Percentiles rank a stretch among this genome's conserved stretches.
Conservation (phyloP, 768 basidiomycete species). For the Mycena pura region DNA sequence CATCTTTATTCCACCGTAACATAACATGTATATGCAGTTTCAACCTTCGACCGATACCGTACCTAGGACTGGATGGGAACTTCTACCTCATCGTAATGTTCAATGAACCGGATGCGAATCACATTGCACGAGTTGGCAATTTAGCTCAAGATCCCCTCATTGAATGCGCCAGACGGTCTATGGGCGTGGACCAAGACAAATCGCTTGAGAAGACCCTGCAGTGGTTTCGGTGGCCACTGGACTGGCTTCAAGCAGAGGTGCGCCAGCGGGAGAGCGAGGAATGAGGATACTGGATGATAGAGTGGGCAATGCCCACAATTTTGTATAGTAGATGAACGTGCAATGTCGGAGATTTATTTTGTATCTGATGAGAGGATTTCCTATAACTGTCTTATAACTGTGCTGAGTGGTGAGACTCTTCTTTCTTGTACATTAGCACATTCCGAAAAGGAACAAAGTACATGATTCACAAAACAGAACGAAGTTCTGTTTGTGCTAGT, state of each 20-base stretch:
- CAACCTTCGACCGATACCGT: background rate
- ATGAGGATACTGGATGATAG: too few species aligned
- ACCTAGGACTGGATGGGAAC: background rate
- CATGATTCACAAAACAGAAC: too few species aligned
- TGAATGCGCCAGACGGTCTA: background rate
- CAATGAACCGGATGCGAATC: constrained; percentile 1
- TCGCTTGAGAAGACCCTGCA: background rate
- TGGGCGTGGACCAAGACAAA: constrained; percentile 2
- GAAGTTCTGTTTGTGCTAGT: too few species aligned
- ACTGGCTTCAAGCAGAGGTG: constrained; percentile 9
- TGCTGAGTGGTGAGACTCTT: too few species aligned
- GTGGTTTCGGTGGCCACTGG: constrained; percentile 8
- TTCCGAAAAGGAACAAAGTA: too few species aligned
- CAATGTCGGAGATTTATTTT: too few species aligned
- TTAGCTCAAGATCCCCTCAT: constrained; percentile 5
- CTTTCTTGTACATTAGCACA: too few species aligned
- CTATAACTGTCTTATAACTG: too few species aligned
- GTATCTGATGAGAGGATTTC: too few species aligned
- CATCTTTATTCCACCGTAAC: background rate
- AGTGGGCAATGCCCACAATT: too few species aligned
- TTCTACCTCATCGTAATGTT: constrained; percentile 4
- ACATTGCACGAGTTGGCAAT: background rate
- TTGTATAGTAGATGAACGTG: too few species aligned
- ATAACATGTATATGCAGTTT: background rate
- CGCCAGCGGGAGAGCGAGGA: background rate